phyloP scores from a whole-genome alignment of 768 basidiomycete species.

The Auricularia auricula-judae region DNA sequence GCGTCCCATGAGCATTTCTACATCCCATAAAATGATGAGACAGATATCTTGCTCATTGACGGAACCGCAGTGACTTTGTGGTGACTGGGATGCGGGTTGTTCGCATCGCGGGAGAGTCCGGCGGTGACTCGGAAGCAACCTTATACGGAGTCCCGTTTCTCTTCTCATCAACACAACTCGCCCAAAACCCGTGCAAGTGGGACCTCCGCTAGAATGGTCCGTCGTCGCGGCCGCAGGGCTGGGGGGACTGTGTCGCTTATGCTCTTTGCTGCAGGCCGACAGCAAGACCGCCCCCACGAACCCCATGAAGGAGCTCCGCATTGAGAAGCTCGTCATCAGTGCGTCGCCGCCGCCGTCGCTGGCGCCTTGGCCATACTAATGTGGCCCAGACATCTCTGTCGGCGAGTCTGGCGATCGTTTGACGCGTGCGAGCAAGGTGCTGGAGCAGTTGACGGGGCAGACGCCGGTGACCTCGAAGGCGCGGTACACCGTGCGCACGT shows the following conservation, averaged over 20 bases:
- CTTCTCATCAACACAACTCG: neutral
- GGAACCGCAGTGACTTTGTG: no score
- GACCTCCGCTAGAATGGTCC: neutral
- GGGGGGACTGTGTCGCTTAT: neutral
- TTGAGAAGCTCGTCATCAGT: conserved; percentile 99
- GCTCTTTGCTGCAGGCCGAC: conserved; percentile 48
- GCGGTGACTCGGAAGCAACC: neutral
- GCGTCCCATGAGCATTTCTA: no score
- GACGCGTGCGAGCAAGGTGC: conserved; percentile 96
- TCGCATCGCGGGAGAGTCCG: no score
- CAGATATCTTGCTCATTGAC: no score
- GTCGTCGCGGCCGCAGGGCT: neutral
- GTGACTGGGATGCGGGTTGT: no score
- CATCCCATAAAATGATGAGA: no score
- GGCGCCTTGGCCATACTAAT: conserved; percentile 5
- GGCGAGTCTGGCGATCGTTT: conserved; percentile 99
- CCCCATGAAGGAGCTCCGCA: conserved; percentile 91
- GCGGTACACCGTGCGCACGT: conserved; percentile 97
- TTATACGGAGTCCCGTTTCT: neutral
- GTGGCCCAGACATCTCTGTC: conserved; percentile 84
- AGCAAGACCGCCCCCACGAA: conserved; percentile 81
- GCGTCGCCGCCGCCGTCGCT: conserved; percentile 29
- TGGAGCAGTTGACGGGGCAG: conserved; percentile 99
- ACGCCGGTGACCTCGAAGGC: conserved; percentile 99
- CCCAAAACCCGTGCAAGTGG: neutral